Percentiles rank a stretch among this genome's conserved stretches.
These are phyloP conservation scores for Lactifluus volemus DNA, from an alignment of 768 basidiomycete species.

Conservation along the genomic window DNA sequence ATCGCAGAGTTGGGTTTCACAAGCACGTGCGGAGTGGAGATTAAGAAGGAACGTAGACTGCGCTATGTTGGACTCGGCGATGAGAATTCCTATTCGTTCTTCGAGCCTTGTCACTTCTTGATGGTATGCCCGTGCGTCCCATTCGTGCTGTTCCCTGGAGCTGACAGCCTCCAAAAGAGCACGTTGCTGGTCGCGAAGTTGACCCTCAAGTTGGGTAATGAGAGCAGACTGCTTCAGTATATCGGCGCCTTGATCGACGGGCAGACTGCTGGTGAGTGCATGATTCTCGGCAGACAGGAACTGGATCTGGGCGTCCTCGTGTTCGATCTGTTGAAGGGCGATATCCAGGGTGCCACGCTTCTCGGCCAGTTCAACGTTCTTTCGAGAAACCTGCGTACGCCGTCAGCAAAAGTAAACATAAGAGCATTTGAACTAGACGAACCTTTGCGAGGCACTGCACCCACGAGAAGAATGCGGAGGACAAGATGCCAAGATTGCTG, in stretches of 20 bases:
- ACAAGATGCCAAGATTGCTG: background rate
- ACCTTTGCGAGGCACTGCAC: background rate
- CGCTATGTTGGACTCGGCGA: background rate
- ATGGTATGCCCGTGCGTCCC: background rate
- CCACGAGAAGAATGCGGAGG: background rate
- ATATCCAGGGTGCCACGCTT: background rate
- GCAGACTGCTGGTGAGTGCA: background rate
- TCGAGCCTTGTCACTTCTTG: constrained; percentile 3
- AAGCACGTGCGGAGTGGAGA: background rate
- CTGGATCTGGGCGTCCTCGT: background rate
- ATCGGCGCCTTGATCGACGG: background rate
- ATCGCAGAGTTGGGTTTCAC: background rate
- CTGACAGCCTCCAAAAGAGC: background rate
- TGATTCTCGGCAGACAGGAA: background rate
- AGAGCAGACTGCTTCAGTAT: background rate
- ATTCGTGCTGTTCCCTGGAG: background rate
- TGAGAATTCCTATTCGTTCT: background rate
- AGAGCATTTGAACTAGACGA: background rate
- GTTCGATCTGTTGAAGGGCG: background rate
- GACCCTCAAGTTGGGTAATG: background rate
- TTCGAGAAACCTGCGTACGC: background rate
- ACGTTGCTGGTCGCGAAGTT: background rate
- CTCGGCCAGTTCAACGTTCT: background rate
- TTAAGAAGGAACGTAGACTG: background rate
- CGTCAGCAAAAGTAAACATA: background rate